phyloP scores from a whole-genome alignment of 805 yeast species.

The Zygotorulaspora danielsina region DNA sequence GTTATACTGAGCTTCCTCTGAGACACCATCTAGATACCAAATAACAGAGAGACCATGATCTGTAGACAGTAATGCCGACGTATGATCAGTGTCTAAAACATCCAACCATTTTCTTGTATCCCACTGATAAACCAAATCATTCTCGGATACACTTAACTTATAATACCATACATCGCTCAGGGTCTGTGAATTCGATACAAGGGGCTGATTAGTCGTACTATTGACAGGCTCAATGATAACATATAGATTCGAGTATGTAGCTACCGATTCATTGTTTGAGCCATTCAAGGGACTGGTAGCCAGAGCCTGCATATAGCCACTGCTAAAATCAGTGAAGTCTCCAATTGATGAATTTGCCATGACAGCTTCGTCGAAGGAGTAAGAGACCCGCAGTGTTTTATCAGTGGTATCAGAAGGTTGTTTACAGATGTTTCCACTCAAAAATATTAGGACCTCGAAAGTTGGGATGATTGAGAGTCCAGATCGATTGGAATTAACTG shows the following conservation, averaged over 20 bases:
- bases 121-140: constrained; percentile 65
- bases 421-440: constrained; percentile 36
- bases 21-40: constrained; percentile 35
- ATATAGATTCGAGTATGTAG: constrained; percentile 25
- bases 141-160: constrained; percentile 61
- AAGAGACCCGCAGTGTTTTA: constrained; percentile 22
- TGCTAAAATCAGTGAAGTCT: constrained; percentile 14
- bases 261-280: constrained; percentile 11
- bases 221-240: constrained; percentile 27
- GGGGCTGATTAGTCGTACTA: constrained; percentile 17
- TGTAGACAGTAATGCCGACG: constrained; percentile 62
- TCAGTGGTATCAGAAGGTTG: constrained; percentile 24
- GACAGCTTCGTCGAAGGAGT: constrained; percentile 28
- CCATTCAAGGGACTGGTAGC: constrained; percentile 25
- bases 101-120: constrained; percentile 52
- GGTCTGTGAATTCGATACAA: constrained; percentile 4
- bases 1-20: constrained; percentile 15
- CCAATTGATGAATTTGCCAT: constrained; percentile 17
- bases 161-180: constrained; percentile 47
- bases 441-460: constrained; percentile 29
- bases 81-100: constrained; percentile 66
- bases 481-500: constrained; percentile 17
- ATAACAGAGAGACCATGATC: constrained; percentile 27
- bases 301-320: constrained; percentile 33
- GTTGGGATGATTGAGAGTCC: constrained; percentile 16